Conservation (phyloP, 2,329 filamentous ascomycete genomes). For the Xylariaceae sp. region DNA sequence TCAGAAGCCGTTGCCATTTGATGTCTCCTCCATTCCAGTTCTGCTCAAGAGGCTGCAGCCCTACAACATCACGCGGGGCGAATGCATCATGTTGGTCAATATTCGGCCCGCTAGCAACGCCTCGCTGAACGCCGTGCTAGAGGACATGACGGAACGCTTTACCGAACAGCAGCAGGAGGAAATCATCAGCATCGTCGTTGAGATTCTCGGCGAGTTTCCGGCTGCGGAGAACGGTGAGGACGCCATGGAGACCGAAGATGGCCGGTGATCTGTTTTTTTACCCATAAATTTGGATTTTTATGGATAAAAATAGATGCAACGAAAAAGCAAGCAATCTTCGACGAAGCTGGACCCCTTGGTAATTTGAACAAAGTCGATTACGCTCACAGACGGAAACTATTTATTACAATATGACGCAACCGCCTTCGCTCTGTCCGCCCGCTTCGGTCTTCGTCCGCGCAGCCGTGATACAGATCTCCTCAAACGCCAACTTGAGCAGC, state of each 20-base stretch:
- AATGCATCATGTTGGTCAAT: slow-evolving; percentile 64
- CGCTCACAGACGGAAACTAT: not conserved
- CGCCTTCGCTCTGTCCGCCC: slow-evolving; percentile 51
- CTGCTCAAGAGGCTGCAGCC: slow-evolving; percentile 51
- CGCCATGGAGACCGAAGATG: slow-evolving; percentile 34
- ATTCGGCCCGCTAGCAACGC: slow-evolving; percentile 53
- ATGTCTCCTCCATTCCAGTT: slow-evolving; percentile 43
- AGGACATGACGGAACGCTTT: slow-evolving; percentile 59
- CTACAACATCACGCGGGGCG: slow-evolving; percentile 60
- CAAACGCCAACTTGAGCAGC: slow-evolving; percentile 51
- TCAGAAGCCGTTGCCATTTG: slow-evolving; percentile 49
- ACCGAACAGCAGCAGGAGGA: slow-evolving; percentile 52
- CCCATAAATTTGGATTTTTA: no score
- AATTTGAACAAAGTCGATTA: no score
- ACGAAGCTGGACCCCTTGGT: not conserved
- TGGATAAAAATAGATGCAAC: not conserved
- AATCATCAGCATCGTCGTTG: slow-evolving; percentile 51
- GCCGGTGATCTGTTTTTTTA: slow-evolving; percentile 1
- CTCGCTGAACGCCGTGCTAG: slow-evolving; percentile 57
- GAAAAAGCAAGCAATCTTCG: not conserved
- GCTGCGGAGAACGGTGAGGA: slow-evolving; percentile 32
- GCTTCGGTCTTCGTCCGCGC: slow-evolving; percentile 40
- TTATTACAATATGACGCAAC: slow-evolving; percentile 36
- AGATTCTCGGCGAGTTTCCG: slow-evolving; percentile 52
- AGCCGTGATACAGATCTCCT: slow-evolving; percentile 56